Evolutionary conservation across 2,329 filamentous ascomycete species (phyloP), one percentile per base, ranked within the genome.

Genomic region (Aspergillus hiratsukae): DNA sequence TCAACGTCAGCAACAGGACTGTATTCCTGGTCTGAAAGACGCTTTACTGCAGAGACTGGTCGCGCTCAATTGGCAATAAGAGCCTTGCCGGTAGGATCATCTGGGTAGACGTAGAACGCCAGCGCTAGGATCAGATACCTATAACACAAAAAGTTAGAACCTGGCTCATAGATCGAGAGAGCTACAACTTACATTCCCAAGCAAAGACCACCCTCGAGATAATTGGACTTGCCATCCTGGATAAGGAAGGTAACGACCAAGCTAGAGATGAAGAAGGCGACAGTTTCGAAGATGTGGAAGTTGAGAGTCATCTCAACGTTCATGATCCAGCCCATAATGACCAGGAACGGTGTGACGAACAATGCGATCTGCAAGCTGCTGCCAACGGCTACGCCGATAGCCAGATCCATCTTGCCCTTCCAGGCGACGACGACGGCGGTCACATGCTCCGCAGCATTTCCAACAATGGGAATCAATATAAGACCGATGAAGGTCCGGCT

Each of bases 361-460:
- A 93, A 80, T 23, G 89, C 89, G 66, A 93, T 93, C 74, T 93
- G 89, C 70, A 93, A 86, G 71, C 87, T 90, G 57, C 87, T 90
- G 48, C 89, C 89, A 66, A 93, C 89, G 28, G 89, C 89, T 51
- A 93, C 89, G 45, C 88, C 87, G 78, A 93, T 89, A 29, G 89
- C 86, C 41, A 79, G 70, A 60, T 82, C 79, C 80, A 82, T 82
- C 70, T 81, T 92, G 75, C 92, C 83, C 72, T 90, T 88, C 61
- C 86, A 79, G 0, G 89, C 88, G 27, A 92, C 89, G 29, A 91
- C 87, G 19, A 91, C 87, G 19, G 89, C 89, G 1, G 89, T 92
- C 41, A 91, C 89, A 66, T 92, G 89, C 72, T 92, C 88, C 2
- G 88, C 88, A 2, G 88, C 88, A 65, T 91, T 91, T 46, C 88